Evolutionary conservation across 2,329 filamentous ascomycete species (phyloP), one percentile per base, ranked within the genome.

Genomic region (Aspergillus terreus): DNA sequence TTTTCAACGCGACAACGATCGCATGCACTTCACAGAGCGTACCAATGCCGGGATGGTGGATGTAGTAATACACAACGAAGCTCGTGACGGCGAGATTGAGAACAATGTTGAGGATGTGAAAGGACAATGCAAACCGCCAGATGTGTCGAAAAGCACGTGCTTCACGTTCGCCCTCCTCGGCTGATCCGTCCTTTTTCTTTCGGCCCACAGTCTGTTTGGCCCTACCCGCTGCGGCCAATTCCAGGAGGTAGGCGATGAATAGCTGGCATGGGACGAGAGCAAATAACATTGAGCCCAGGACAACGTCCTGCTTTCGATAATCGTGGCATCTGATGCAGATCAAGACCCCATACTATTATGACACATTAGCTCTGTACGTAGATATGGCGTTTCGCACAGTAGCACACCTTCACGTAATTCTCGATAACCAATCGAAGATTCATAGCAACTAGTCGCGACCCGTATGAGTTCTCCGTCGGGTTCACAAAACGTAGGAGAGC

Each of bases 1-100:
- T 92, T 77, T 99, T 99, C 63, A 99, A 82, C 86, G 92, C 96
- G 46, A 97, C 92, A 50, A 97, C 88, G 63, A 97, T 85, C 57
- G 92, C 91, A 68, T 99, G 94, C 54, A 95, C 74, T 71, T 97
- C 89, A 57, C 88, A 91, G 45, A 96, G 76, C 0, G 91, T 96
- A 40, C 94, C 94, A 61, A 99, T 95, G 15, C 95, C 81, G 0
- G 94, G 94, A 71, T 99, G 94, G 71, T 95, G 84, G 59, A 99
- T 89, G 69, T 88, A 81, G 71, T 86, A 92, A 76, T 96, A 99
- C 15, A 99, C 92, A 15, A 91, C 84, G 56, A 85, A 84, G 44
- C 89, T 94, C 7, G 92, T 90, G 58, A 95, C 82, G 38, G 83
- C 80, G 17, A 97, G 82, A 53, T 90, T 92, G 19, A 91, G 75